Conservation (phyloP, 139 green algal species). For the Chlamydomonas sp. region DNA sequence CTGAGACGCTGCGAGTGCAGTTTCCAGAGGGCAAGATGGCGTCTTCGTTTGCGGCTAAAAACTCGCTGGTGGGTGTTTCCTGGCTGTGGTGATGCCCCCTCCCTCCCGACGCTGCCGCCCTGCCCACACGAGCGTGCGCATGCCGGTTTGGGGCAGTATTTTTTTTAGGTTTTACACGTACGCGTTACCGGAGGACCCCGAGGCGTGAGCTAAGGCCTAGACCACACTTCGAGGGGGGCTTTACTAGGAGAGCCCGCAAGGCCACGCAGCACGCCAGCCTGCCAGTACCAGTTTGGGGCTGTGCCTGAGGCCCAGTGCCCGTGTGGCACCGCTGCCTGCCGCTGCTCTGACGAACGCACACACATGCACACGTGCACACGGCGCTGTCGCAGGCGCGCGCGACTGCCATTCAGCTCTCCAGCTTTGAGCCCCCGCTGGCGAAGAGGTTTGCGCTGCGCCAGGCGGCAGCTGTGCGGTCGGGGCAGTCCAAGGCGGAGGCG, state of each 20-base stretch:
- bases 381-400: constrained; percentile 7
- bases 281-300: background rate
- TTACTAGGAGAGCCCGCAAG: background rate
- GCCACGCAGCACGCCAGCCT: background rate
- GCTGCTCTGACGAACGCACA: background rate
- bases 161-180: no score
- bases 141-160: no score
- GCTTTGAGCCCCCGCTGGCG: constrained; percentile 14
- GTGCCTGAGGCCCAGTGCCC: background rate
- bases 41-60: background rate
- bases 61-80: constrained; percentile 18
- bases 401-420: constrained; percentile 11
- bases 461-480: no score
- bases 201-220: no score
- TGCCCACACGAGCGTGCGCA: background rate
- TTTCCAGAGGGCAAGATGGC: constrained; percentile 13
- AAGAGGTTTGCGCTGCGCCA: constrained; percentile 20
- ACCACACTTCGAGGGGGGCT: no score
- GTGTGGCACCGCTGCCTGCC: background rate
- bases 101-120: background rate
- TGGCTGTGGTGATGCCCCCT: background rate
- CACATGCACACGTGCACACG: background rate
- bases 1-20: background rate
- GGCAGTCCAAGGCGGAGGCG: constrained; percentile 13
- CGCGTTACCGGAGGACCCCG: no score